Base-by-base conservation (phyloP, 2,329 filamentous ascomycete genomes). In the Diaporthe ampelina region DNA sequence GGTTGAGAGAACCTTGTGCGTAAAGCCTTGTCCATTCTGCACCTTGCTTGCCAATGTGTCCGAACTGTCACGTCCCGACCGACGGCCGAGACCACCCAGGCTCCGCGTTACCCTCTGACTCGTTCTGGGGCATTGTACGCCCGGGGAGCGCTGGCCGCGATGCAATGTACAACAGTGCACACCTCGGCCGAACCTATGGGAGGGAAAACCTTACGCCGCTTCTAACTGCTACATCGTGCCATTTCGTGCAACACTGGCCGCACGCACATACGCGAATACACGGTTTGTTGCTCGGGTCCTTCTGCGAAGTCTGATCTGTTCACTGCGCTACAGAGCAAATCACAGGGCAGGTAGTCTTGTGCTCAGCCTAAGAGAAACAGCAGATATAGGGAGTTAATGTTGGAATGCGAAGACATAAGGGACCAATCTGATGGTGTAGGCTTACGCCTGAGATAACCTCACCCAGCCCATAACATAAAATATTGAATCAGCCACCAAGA, bases 1-100 rank as follows among this genome's bases (percentile, higher is more conserved):
- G 29, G 21, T 54, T 15, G 63, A 54, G 63, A 54, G 63, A 67
- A 67, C 45, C 63, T 37, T 37, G 45, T 52, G n/a, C 13, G 17
- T 15, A n/a, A 48, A 26, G 45, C 63, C 63, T 67, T 35, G 63
- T 52, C 45, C 13, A 21, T 50, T 24, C 45, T 48, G 48, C 13
- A 37, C 45, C 45, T 48, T 21, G 21, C 11, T 26, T 52, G 29
- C 45, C 45, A 37, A 11, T 52, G 43, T 67, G 21, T 26, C 29
- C 45, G 45, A 52, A 52, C 63, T 10, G 24, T 50, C 45, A 52
- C 29, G 43, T 52, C 45, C 11, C 37, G 13, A 40, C 45, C 63
- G 48, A 50, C 52, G 63, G 63, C 45, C 63, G 61, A 43, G 43
- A 37, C 45, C 45, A 52, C 45, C 61, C 19, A 52, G 11, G 6